A percentile compares a stretch with the other conserved stretches of the same genome.
Evolutionary conservation across 1,284 basidiomycete species (phyloP).

Genomic region (Lentinula novae-zelandiae): DNA sequence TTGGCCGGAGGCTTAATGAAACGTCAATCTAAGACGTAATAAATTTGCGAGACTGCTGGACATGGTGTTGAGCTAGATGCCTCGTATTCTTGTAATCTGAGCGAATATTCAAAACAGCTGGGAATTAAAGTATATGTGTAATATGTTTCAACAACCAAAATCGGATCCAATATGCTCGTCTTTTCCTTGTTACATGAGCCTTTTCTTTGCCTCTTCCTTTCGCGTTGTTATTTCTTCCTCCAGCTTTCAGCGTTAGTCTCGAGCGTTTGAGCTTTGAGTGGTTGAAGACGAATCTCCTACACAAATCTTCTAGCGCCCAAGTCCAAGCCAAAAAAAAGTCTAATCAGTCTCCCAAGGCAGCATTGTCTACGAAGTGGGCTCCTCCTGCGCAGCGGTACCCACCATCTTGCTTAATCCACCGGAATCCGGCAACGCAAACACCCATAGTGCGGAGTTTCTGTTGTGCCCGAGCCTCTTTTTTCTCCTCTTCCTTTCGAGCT

Average conservation of each 20-base stretch:
- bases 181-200: background rate
- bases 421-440: conserved; percentile 46
- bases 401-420: conserved; percentile 41
- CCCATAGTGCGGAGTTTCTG: conserved; percentile 46
- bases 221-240: no score
- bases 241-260: background rate
- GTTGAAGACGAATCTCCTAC: no score
- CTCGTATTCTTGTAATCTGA: no score
- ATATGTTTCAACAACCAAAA: no score
- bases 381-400: conserved; percentile 60
- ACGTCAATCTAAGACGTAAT: conserved; percentile 8
- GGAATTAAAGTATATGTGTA: no score
- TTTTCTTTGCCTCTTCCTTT: no score
- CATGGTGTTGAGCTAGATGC: background rate
- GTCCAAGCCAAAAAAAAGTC: no score
- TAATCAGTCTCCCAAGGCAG: conserved; percentile 22
- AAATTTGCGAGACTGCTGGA: background rate
- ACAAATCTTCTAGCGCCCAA: no score
- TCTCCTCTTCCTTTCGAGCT: conserved; percentile 31
- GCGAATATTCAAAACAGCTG: no score
- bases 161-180: no score
- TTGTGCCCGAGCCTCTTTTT: conserved; percentile 39
- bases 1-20: conserved; percentile 13
- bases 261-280: no score
- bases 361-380: conserved; percentile 39